These are phyloP conservation scores for Globisporangium cystogenes DNA, from an alignment of 352 stramenopile species.

Conservation along the genomic window DNA sequence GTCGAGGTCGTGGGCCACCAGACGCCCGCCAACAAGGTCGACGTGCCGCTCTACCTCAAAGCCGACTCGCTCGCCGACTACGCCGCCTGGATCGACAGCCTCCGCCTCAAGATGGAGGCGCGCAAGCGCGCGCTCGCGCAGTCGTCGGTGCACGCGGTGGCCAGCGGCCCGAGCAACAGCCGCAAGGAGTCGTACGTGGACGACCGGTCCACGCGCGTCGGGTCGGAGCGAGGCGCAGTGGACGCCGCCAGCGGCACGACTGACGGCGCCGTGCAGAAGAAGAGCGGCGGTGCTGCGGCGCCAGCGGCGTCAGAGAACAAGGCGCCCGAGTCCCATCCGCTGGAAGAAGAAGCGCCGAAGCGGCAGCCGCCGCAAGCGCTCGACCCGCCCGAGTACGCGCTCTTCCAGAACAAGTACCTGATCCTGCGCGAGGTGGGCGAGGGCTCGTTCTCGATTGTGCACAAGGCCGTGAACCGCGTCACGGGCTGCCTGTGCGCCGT, in stretches of 20 bases:
- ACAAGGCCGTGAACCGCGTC: constrained; percentile 63
- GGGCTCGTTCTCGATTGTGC: constrained; percentile 81
- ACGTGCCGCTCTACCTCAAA: constrained; percentile 47
- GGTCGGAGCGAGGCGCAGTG: background rate
- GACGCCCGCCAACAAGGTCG: constrained; percentile 29
- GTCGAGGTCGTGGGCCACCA: constrained; percentile 35
- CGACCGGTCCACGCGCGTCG: constrained; percentile 1
- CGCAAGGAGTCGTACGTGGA: constrained; percentile 1
- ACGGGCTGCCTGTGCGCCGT: constrained; percentile 59
- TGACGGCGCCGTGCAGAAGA: no score
- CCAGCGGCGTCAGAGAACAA: background rate
- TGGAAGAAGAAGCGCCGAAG: no score
- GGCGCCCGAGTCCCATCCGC: no score
- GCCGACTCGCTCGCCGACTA: constrained; percentile 36
- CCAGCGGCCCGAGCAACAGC: background rate
- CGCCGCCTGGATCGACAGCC: constrained; percentile 40
- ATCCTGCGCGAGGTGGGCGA: constrained; percentile 80
- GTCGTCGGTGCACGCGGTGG: constrained; percentile 6
- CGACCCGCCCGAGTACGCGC: constrained; percentile 40
- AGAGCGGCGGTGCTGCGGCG: background rate
- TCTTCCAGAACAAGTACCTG: constrained; percentile 57
- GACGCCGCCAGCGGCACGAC: background rate
- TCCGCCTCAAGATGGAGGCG: constrained; percentile 46
- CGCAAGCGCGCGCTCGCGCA: constrained; percentile 28
- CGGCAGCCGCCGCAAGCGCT: no score